Evolutionary conservation across 345 rosid species (phyloP).

Genomic region (Trapa bicornis): DNA sequence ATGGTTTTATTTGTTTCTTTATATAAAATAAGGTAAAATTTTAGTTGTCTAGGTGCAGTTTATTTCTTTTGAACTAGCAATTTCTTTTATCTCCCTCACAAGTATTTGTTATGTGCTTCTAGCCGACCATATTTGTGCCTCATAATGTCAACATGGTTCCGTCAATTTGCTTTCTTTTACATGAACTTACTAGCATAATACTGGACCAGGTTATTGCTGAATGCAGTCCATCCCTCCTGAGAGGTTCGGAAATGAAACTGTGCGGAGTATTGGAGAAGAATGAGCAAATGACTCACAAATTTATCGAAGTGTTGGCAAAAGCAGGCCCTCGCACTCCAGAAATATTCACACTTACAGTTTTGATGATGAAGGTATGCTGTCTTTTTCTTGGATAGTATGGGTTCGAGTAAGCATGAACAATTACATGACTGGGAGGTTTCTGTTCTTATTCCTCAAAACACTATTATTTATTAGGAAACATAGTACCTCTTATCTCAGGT

Average conservation of each 20-base stretch:
- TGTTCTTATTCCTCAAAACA: not conserved
- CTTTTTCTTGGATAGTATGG: not conserved
- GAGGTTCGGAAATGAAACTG: constrained; percentile 59
- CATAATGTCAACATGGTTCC: not conserved
- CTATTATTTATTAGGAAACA: not conserved
- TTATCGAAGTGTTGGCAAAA: constrained; percentile 50
- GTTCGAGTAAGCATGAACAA: not conserved
- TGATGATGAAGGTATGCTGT: constrained; percentile 54
- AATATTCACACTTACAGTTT: constrained; percentile 43
- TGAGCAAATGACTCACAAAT: constrained; percentile 28
- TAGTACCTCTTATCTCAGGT: not conserved
- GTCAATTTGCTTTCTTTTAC: not conserved
- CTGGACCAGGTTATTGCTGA: constrained; percentile 43
- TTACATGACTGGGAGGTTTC: not conserved
- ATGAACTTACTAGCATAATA: constrained; percentile 1
- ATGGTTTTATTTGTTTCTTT: not conserved
- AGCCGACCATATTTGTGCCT: not conserved
- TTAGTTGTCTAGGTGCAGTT: not conserved
- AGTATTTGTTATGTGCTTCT: not conserved
- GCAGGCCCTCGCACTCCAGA: constrained; percentile 63
- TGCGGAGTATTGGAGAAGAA: constrained; percentile 34
- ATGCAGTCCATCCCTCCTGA: constrained; percentile 56
- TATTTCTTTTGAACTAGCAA: not conserved
- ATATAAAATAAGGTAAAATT: not conserved
- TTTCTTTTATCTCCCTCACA: not conserved